A percentile compares a stretch with the other conserved stretches of the same genome.
Conservation (phyloP, 2,329 filamentous ascomycete genomes). For the Pseudogymnoascus sp. region DNA sequence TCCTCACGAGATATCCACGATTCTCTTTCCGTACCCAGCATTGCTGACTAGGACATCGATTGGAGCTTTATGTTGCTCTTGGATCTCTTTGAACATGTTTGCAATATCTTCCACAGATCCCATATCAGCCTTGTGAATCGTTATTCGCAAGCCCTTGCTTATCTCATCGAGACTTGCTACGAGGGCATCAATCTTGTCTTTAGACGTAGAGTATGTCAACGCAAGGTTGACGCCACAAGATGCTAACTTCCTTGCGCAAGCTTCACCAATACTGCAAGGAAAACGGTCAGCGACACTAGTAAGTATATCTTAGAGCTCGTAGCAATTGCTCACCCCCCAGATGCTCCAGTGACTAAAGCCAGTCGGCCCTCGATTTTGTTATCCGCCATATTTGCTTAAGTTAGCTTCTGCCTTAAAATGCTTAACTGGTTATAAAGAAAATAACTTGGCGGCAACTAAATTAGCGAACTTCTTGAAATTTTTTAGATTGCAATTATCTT, state of each 20-base stretch:
- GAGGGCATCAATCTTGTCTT: constrained; percentile 41
- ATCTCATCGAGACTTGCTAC: constrained; percentile 36
- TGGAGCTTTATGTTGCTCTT: constrained; percentile 45
- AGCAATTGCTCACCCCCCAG: constrained; percentile 46
- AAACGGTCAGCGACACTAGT: neutral
- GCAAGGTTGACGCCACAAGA: constrained; percentile 48
- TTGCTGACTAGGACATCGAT: constrained; percentile 59
- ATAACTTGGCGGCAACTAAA: neutral
- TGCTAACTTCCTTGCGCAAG: constrained; percentile 51
- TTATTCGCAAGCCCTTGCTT: constrained; percentile 37
- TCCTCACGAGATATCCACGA: constrained; percentile 29
- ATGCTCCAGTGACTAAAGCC: constrained; percentile 55
- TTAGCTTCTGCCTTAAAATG: neutral
- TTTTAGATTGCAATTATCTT: neutral
- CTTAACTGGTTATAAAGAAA: neutral
- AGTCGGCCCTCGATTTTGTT: constrained; percentile 48
- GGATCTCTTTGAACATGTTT: constrained; percentile 49
- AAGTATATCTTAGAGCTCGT: neutral
- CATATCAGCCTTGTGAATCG: constrained; percentile 54
- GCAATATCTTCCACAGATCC: constrained; percentile 47
- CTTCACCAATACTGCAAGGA: constrained; percentile 49
- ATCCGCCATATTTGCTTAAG: constrained; percentile 19
- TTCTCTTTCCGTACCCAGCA: constrained; percentile 60
- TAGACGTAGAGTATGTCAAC: constrained; percentile 51
- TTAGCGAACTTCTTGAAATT: neutral